These are phyloP conservation scores for Penicillium salamii DNA, from an alignment of 495 filamentous ascomycete species.

Conservation along the genomic window DNA sequence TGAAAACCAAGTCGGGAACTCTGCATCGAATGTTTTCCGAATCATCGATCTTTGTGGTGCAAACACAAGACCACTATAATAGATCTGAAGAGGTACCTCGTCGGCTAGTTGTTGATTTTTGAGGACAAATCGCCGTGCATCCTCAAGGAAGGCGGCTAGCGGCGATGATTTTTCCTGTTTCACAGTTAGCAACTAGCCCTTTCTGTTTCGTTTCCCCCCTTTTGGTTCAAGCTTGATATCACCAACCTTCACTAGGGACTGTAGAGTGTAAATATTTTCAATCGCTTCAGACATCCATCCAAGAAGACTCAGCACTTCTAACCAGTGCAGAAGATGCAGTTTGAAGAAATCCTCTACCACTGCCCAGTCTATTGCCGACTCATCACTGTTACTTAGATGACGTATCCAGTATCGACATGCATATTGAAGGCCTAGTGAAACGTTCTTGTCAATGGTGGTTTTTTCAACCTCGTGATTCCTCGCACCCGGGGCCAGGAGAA, in stretches of 20 bases:
- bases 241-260: not conserved
- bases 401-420: not conserved
- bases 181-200: constrained; percentile 5
- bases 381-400: not conserved
- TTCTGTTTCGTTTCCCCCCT: too few species aligned
- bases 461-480: not conserved
- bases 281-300: constrained; percentile 26
- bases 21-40: constrained; percentile 1
- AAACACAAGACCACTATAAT: constrained; percentile 26
- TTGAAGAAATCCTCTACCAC: not conserved
- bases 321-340: constrained; percentile 44
- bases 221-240: too few species aligned
- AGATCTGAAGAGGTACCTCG: constrained; percentile 12
- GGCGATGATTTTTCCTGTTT: not conserved
- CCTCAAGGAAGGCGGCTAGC: constrained; percentile 19
- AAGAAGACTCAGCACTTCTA: constrained; percentile 43
- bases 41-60: constrained; percentile 26
- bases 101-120: constrained; percentile 27
- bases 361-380: too few species aligned
- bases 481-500: not conserved
- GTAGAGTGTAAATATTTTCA: not conserved
- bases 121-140: constrained; percentile 35
- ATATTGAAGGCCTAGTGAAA: not conserved
- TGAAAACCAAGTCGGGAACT: not conserved
- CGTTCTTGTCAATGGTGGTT: not conserved